These are phyloP conservation scores for Sanghuangporus weigelae DNA, from an alignment of 1,284 basidiomycete genomes.

Conservation along the genomic window DNA sequence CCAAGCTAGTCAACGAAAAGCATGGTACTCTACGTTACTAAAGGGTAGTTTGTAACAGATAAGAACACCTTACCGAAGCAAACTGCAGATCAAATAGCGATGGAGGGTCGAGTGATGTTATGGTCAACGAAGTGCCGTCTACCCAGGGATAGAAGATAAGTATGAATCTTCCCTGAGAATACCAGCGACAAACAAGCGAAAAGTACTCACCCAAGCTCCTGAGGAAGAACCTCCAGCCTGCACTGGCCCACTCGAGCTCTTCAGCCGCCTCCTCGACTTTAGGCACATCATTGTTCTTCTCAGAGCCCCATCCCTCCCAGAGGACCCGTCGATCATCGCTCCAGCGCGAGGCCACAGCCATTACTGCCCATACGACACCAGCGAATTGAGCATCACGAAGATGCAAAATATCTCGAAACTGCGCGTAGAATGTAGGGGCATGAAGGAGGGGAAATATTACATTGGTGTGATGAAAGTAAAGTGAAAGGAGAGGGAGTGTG, in stretches of 20 bases:
- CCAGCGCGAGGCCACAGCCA: slow-evolving; percentile 45
- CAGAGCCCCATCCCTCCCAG: slow-evolving; percentile 30
- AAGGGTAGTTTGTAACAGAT: slow-evolving; percentile 21
- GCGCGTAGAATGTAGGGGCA: slow-evolving; percentile 40
- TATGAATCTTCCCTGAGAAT: not conserved
- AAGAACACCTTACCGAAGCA: slow-evolving; percentile 31
- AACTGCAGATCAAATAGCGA: slow-evolving; percentile 35
- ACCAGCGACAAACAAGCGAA: slow-evolving; percentile 19
- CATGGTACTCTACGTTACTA: slow-evolving; percentile 14
- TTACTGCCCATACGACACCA: slow-evolving; percentile 42
- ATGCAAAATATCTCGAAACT: slow-evolving; percentile 38
- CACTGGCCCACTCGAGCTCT: slow-evolving; percentile 17
- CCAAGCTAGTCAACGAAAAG: slow-evolving; percentile 5
- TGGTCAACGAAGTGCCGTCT: slow-evolving; percentile 13
- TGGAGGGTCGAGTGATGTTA: slow-evolving; percentile 28
- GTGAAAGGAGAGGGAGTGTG: slow-evolving; percentile 37
- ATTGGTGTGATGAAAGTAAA: slow-evolving; percentile 44
- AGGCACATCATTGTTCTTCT: slow-evolving; percentile 28
- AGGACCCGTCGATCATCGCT: slow-evolving; percentile 43
- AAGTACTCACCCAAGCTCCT: slow-evolving; percentile 28
- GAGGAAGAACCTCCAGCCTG: slow-evolving; percentile 34
- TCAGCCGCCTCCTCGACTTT: slow-evolving; percentile 17
- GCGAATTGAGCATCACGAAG: slow-evolving; percentile 41
- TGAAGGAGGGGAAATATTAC: slow-evolving; percentile 44
- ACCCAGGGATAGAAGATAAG: not conserved